phyloP scores from a whole-genome alignment of 2,329 filamentous ascomycete genomes.

The Clonostachys sp. region DNA sequence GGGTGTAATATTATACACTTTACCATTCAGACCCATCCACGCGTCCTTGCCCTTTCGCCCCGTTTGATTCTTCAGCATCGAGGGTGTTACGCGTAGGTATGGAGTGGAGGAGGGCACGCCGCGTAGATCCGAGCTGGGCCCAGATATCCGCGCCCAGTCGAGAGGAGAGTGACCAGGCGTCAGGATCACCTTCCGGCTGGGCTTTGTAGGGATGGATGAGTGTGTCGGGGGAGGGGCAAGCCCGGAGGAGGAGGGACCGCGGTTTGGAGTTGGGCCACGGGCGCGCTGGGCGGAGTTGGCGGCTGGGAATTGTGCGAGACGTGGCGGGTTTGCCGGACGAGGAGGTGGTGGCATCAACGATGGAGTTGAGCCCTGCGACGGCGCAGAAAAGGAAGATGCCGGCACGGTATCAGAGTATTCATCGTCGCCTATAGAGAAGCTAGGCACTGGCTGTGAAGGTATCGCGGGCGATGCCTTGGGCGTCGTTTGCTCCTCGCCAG shows the following conservation, averaged over 20 bases:
- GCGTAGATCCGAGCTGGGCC: constrained; percentile 63
- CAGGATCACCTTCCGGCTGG: constrained; percentile 69
- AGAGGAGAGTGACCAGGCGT: constrained; percentile 91
- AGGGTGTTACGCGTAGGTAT: constrained; percentile 74
- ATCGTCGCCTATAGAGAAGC: constrained; percentile 36
- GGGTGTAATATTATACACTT: constrained; percentile 90
- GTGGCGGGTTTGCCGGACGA: constrained; percentile 18
- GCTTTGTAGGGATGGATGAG: constrained; percentile 45
- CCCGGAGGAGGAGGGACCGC: constrained; percentile 25
- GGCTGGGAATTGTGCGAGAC: constrained; percentile 39
- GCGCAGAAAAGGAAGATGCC: constrained; percentile 9
- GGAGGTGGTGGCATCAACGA: constrained; percentile 23
- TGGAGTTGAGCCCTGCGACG: constrained; percentile 5
- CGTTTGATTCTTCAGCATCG: constrained; percentile 71
- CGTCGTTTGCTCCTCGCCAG: constrained; percentile 36
- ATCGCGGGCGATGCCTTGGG: constrained; percentile 38
- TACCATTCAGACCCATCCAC: constrained; percentile 85
- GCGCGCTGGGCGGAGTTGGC: constrained; percentile 47
- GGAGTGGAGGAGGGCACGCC: constrained; percentile 46
- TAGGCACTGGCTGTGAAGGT: constrained; percentile 29
- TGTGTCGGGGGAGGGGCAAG: constrained; percentile 54
- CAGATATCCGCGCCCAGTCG: constrained; percentile 84
- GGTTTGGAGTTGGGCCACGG: constrained; percentile 33
- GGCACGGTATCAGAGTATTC: constrained; percentile 10
- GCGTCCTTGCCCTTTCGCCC: constrained; percentile 81